Conservation (phyloP, 176 grass and related monocot genomes). For the Aechmea fasciata region DNA sequence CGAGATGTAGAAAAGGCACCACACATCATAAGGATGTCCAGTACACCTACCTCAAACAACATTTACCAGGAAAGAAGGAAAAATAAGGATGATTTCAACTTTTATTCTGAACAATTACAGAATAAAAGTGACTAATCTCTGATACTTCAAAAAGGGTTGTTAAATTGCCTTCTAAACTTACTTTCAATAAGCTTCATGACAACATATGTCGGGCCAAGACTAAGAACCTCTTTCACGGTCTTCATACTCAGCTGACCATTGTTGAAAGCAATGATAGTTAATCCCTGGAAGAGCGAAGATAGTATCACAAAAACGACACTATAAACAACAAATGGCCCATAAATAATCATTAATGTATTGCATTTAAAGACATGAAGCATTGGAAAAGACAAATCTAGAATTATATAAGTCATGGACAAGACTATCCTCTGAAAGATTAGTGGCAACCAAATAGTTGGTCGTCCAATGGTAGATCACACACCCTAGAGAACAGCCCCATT, state of each 20-base stretch:
- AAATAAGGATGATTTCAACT: background rate
- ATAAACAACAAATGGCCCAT: background rate
- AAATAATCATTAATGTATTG: background rate
- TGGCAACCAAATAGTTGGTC: too few relatives aligned
- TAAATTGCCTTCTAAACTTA: slow-evolving; percentile 26
- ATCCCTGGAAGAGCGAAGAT: slow-evolving; percentile 50
- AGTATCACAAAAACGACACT: background rate
- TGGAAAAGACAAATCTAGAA: too few relatives aligned
- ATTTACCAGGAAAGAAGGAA: slow-evolving; percentile 9
- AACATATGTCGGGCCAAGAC: slow-evolving; percentile 78
- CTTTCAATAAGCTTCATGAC: slow-evolving; percentile 80
- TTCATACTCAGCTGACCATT: slow-evolving; percentile 37
- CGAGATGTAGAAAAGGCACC: slow-evolving; percentile 93
- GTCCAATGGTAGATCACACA: too few relatives aligned
- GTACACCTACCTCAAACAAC: slow-evolving; percentile 37
- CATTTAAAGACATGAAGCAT: too few relatives aligned
- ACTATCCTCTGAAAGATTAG: too few relatives aligned
- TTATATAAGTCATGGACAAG: too few relatives aligned
- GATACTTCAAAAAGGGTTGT: background rate
- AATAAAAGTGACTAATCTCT: background rate
- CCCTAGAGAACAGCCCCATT: too few relatives aligned
- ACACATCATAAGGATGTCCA: slow-evolving; percentile 95
- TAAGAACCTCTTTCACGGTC: slow-evolving; percentile 54
- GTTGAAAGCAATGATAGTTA: slow-evolving; percentile 87
- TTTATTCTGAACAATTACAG: background rate